Base-by-base conservation (phyloP, 2,329 filamentous ascomycete species). In the Aureobasidium sp. region DNA sequence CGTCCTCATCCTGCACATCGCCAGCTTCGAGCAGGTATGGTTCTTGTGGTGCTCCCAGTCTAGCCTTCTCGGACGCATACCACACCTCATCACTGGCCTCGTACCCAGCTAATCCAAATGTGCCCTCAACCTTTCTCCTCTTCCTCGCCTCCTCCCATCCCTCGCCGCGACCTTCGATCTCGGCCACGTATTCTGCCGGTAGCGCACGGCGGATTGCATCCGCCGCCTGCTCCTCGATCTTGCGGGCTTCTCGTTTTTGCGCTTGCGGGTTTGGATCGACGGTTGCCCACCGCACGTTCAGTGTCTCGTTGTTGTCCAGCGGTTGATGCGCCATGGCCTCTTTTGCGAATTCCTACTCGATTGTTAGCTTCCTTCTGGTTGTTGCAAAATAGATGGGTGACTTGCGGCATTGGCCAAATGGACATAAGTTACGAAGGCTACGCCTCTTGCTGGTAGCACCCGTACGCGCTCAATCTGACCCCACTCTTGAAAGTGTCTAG, bases 271-370 rank as follows among this genome's bases (percentile, higher is more conserved):
- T 99, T 1, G 94, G 94, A 72, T 99, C 94, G 7, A 91, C 89
- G 0, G 94, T 99, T 46, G 94, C 94, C 94, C 94, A 99, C 66
- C 95, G 84, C 52, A 99, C 92, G 74, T 99, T 99, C 29, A 99
- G 78, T 26, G 97, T 87, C 76, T 99, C 94, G 65, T 86, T 87
- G 74, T 97, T 88, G 70, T 99, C 94, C 32, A 99, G 80, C 0
- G 86, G 85, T 76, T 99, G 94, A 72, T 97, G 91, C 5, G 91
- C 90, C 93, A 99, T 97, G 0, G 94, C 90, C 64, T 75, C 73
- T 61, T 74, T 93, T 3, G 92, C 92, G 69, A 96, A 96, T 72
- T 96, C 88, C 56, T 59, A 9, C 7, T 26, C 15, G 7, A 9
- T 13, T 50, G 56, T 59, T 29, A 59, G 56, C 44, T 27, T 34